phyloP scores from a whole-genome alignment of 1,139 yeast genomes.

The Hanseniaspora uvarum region DNA sequence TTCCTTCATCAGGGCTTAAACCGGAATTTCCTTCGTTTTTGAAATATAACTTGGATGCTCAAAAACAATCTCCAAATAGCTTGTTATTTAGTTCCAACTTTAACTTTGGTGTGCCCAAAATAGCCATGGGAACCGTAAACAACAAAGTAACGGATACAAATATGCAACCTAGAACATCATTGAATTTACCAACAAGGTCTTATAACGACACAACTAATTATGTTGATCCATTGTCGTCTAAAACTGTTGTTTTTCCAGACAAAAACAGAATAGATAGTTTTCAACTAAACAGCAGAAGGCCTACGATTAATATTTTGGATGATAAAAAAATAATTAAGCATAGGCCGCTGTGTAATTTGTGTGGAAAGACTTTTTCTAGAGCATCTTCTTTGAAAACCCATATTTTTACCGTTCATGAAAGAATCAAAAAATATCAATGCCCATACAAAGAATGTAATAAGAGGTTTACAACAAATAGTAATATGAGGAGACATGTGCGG shows the following conservation, averaged over 20 bases:
- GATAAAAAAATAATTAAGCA: slow-evolving; percentile 2
- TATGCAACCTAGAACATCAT: not conserved
- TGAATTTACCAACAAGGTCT: not conserved
- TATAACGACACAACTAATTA: not conserved
- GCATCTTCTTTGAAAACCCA: slow-evolving; percentile 13
- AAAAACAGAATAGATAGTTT: not conserved
- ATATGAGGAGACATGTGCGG: slow-evolving; percentile 14
- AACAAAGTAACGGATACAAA: not conserved
- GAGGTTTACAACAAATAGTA: slow-evolving; percentile 11
- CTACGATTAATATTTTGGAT: not conserved
- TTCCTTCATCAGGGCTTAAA: not conserved
- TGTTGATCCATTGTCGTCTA: not conserved
- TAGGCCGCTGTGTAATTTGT: slow-evolving; percentile 8
- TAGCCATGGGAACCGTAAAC: not conserved
- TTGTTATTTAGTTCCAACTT: not conserved
- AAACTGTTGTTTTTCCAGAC: not conserved
- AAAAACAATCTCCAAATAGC: not conserved
- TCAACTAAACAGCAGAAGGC: not conserved
- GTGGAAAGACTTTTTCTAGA: slow-evolving; percentile 9
- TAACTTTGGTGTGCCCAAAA: not conserved
- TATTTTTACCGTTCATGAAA: slow-evolving; percentile 12
- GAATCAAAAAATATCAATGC: slow-evolving; percentile 8
- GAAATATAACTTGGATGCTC: not conserved
- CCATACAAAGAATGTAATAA: slow-evolving; percentile 3
- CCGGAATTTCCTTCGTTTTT: slow-evolving; percentile 2